These are phyloP conservation scores for Chlorencoelia australis DNA, from an alignment of 2,329 filamentous ascomycete species.

Conservation along the genomic window DNA sequence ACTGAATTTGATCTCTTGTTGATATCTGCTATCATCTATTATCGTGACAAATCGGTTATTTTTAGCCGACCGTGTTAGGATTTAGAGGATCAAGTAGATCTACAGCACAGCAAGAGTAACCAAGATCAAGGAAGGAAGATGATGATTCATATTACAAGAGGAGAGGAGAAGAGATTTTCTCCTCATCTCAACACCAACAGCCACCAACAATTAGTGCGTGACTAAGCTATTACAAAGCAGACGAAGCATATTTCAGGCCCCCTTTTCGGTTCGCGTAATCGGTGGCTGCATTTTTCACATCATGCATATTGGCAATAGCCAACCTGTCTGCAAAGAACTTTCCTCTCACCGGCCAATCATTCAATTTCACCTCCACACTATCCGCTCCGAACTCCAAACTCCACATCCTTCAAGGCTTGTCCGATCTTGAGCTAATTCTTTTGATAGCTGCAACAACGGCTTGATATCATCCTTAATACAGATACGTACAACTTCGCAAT, in stretches of 20 bases:
- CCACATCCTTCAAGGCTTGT: slow-evolving; percentile 57
- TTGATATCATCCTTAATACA: slow-evolving; percentile 70
- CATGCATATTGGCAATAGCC: slow-evolving; percentile 57
- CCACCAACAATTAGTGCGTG: no score
- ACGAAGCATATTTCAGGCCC: slow-evolving; percentile 44
- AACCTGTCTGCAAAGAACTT: slow-evolving; percentile 38
- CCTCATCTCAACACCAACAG: no score
- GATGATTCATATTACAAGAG: no score
- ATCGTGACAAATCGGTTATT: no score
- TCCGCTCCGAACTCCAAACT: slow-evolving; percentile 61
- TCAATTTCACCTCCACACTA: slow-evolving; percentile 34
- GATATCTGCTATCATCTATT: no score
- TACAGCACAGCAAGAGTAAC: no score
- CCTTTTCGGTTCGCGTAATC: slow-evolving; percentile 64
- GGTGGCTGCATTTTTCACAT: slow-evolving; percentile 54
- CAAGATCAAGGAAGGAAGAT: no score
- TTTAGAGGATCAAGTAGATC: no score
- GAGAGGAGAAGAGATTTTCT: no score
- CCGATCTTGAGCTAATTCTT: slow-evolving; percentile 71
- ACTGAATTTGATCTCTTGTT: no score
- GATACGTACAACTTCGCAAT: slow-evolving; percentile 78
- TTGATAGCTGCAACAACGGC: slow-evolving; percentile 71
- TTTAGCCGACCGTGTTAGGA: no score
- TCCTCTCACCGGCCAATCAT: slow-evolving; percentile 32
- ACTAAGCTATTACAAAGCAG: no score